Evolutionary conservation across 1,139 yeast species (phyloP), one percentile per base, ranked within the genome.

Genomic region (Yamadazyma friedrichii): DNA sequence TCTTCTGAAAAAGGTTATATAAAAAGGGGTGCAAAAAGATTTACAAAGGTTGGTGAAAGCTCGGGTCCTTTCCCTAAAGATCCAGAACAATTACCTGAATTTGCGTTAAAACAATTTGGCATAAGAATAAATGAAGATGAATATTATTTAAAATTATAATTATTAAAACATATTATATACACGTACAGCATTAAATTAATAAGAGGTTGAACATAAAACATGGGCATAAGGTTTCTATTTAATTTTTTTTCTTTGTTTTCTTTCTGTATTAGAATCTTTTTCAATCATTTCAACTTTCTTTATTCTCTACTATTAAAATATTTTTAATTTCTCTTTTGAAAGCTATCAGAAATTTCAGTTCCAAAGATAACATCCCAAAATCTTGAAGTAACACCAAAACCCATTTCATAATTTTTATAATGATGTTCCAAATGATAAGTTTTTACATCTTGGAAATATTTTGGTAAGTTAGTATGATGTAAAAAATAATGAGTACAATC

Each of bases 371-470:
- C 77, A 64, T 93, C 98, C 98, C 98, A 93, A 64, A 88, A 88
- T 66, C 78, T 80, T 46, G 89, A 78, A 33, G 98, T 88, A 46
- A 93, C 98, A 53, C 99, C 99, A 54, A 88, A 93, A 1, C 98
- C 99, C 57, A 89, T 67, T 64, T 93, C 96, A 64, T 88, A 94
- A 64, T 94, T 91, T 70, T 91, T 91, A 73, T 93, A 93, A 61
- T 93, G 99, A 64, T 93, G 99, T 62, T 91, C 98, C 64, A 93
- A 76, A 64, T 93, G 99, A 59, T 88, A 83, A 40, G 85, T 87
- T 67, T 93, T 93, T 56, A 88, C 69, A 31, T 78, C 81, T 61
- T 88, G 91, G 64, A 88, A 70, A 59, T 72, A 85, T 36, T 68
- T 58, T 15, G 98, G 98, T 55, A 93, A 73, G 53, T 74, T 75